phyloP scores from a whole-genome alignment of 2,329 filamentous ascomycete genomes.

The Botrytis tulipae region DNA sequence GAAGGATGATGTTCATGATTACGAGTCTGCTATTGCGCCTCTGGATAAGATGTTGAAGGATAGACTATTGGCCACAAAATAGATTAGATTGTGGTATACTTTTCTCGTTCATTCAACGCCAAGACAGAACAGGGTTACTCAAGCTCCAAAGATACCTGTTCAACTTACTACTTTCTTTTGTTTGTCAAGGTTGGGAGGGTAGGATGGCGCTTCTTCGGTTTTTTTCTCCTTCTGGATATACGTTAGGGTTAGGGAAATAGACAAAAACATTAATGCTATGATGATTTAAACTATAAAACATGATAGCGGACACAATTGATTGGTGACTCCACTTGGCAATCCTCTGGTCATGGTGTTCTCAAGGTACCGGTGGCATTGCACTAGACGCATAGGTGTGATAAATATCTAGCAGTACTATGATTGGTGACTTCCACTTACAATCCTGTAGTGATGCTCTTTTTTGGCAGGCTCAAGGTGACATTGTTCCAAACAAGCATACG shows the following conservation, averaged over 20 bases:
- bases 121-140: not conserved
- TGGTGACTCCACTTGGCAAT: not conserved
- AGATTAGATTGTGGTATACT: not conserved
- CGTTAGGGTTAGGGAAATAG: not conserved
- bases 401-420: not conserved
- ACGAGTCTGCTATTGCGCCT: conserved; percentile 12
- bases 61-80: conserved; percentile 17
- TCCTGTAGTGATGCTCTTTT: not conserved
- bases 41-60: conserved; percentile 14
- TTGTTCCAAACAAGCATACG: not conserved
- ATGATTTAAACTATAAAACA: not conserved
- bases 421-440: not conserved
- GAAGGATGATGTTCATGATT: conserved; percentile 15
- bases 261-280: not conserved
- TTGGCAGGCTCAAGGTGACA: not conserved
- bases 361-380: not conserved
- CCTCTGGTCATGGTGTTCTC: not conserved
- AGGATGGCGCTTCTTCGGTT: not conserved
- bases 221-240: not conserved
- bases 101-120: not conserved
- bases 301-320: not conserved
- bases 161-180: not conserved
- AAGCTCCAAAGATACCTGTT: not conserved
- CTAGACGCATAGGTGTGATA: not conserved
- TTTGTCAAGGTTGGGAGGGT: not conserved